A percentile compares a stretch with the other conserved stretches of the same genome.
Conservation (phyloP, 2,329 filamentous ascomycete species). For the Colletotrichum camelliae region DNA sequence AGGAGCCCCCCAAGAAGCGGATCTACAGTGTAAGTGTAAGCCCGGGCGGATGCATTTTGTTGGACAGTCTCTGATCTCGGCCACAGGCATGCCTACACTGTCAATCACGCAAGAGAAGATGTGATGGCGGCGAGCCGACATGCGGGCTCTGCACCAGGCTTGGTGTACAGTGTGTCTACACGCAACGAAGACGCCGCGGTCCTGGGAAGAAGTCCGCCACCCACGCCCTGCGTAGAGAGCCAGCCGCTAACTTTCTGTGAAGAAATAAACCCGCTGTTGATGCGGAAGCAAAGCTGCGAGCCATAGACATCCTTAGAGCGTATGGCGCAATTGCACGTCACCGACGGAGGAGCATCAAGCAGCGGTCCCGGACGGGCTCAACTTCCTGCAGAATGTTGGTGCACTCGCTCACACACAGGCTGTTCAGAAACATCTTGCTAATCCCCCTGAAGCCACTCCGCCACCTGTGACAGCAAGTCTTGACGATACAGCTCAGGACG, state of each 20-base stretch:
- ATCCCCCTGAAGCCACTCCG: neutral
- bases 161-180: slow-evolving; percentile 6
- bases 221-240: too few relatives aligned
- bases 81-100: slow-evolving; percentile 14
- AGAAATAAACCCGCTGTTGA: neutral
- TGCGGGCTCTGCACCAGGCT: slow-evolving; percentile 7
- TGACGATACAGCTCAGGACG: neutral
- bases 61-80: neutral
- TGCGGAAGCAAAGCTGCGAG: neutral
- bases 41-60: neutral
- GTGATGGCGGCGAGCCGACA: slow-evolving; percentile 8
- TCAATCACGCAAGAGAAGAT: slow-evolving; percentile 10
- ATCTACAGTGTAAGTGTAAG: slow-evolving; percentile 8
- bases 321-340: neutral
- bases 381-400: neutral
- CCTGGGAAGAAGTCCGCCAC: slow-evolving; percentile 13
- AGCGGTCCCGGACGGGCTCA: neutral
- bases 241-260: neutral
- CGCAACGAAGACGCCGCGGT: slow-evolving; percentile 8
- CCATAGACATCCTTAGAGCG: neutral
- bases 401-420: neutral
- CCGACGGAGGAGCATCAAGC: neutral
- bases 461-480: neutral
- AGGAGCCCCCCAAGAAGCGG: slow-evolving; percentile 6
- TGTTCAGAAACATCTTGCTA: neutral